Base-by-base conservation (phyloP, 345 rosid species). In the Heritiera littoralis region DNA sequence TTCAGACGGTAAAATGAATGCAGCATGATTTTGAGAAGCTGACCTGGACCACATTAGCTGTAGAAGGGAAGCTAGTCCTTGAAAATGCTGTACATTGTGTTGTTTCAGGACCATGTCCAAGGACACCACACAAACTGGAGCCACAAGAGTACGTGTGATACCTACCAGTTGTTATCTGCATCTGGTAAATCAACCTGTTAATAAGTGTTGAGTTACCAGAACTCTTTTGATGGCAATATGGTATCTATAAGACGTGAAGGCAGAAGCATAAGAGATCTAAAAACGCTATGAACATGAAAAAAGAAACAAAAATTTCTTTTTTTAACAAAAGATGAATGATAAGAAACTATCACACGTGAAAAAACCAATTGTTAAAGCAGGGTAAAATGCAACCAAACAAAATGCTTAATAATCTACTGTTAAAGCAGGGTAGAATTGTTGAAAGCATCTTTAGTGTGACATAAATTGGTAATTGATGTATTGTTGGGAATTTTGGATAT, bases 91-190 rank as follows among this genome's bases (percentile, higher is more conserved):
- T 95, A 41, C 95, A 90, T 77, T 95, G 96, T 77, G 97, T 93
- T 81, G 91, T 95, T 86, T 93, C 98, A 55, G 98, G 90, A 20
- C 95, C 97, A 83, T 95, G 99, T 79, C 98, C 99, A 79, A 95
- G 99, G 76, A 90, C 96, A 78, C 99, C 98, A 55, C 88, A 86
- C 85, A 92, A 85, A 86, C 94, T 90, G 72, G 95, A 90, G 81
- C 98, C 99, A 83, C 97, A 92, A 84, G 99, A 93, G 83, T 93
- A 95, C 52, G 98, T 95, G 84, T 92, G 98, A 86, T 92, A 89
- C 87, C 87, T 93, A 78, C 98, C 98, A 0, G 99, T 93, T 61
- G 98, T 91, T 74, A 93, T 83, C 91, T 92, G 99, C 98, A 95
- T 91, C 98, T 95, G 95, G 83, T 74, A 40, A 86, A 76, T 66